Evolutionary conservation across 495 filamentous ascomycete species (phyloP).

Genomic region (Hypoxylon crocopeplum): DNA sequence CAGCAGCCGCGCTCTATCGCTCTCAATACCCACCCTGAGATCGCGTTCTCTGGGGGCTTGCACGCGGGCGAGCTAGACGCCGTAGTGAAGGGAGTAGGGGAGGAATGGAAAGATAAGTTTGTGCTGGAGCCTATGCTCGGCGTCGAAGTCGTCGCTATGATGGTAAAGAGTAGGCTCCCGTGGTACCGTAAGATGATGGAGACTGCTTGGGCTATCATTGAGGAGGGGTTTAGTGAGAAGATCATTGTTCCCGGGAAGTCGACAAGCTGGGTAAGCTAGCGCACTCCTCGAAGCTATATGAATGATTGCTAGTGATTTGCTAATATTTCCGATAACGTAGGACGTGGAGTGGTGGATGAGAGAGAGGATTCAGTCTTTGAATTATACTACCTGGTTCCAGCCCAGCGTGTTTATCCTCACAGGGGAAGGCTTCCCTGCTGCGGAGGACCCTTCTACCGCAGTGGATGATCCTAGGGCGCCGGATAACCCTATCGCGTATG

Average conservation of each 20-base stretch:
- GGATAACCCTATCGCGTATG: constrained; percentile 45
- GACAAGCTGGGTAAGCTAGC: constrained; percentile 45
- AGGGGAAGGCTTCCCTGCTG: constrained; percentile 27
- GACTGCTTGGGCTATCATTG: constrained; percentile 56
- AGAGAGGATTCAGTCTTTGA: constrained; percentile 51
- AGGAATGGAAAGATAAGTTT: constrained; percentile 44
- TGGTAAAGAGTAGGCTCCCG: constrained; percentile 43
- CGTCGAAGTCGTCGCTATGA: constrained; percentile 53
- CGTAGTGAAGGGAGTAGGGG: constrained; percentile 40
- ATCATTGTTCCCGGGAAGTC: constrained; percentile 51
- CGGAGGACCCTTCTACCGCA: constrained; percentile 10
- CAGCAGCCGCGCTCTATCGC: constrained; percentile 46
- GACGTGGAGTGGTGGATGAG: constrained; percentile 59
- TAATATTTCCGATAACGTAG: constrained; percentile 25
- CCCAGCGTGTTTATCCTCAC: constrained; percentile 51
- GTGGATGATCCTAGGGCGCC: constrained; percentile 17
- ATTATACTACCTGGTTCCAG: constrained; percentile 59
- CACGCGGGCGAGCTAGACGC: constrained; percentile 52
- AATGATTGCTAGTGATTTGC: background rate
- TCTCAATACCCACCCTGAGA: constrained; percentile 49
- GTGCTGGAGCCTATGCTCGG: constrained; percentile 50
- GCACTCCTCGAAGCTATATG: too few relatives aligned
- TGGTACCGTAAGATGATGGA: constrained; percentile 54
- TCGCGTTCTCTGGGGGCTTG: constrained; percentile 51
- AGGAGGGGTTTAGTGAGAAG: constrained; percentile 52